Evolutionary conservation across 2,329 filamentous ascomycete species (phyloP), one percentile per base, ranked within the genome.

Genomic region (Arthrocladium fulminans): DNA sequence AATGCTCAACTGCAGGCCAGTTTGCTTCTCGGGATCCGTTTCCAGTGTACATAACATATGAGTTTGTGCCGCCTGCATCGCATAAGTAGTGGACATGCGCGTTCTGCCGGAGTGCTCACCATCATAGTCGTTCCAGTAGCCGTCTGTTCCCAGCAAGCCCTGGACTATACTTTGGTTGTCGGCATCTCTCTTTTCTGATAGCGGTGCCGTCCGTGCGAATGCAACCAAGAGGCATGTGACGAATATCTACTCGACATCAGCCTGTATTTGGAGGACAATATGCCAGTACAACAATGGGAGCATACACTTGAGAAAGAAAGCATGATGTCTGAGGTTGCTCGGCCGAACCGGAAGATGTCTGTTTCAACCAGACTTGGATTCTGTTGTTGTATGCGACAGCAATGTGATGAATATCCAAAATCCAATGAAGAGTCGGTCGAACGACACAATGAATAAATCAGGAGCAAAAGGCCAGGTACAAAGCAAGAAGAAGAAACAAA

Each of bases 41-140:
- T 3, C 61, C 63, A 12, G 48, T 56, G 50, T 64, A 63, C 52
- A 60, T 57, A 13, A 42, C 58, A 50, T 67, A 67, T 2, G 38
- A 29, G 51, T 66, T 64, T n/a, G 45, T 40, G 45, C 49, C 47
- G 49, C 35, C 59, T 63, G 35, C 47, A 48, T 24, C 29, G 13
- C 13, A 38, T 51, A 17, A 51, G 49, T 22, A 3, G 23, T n/a
- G 27, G 12, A 25, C 29, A 15, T 7, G 13, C 10, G 20, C 22
- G 32, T 19, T 22, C 19, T 17, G 15, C 2, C 10, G 7, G 4
- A 15, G 10, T 17, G 34, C 51, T 27, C 17, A 57, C 54, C 54
- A 32, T 57, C 54, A 46, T 48, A 55, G 39, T 57, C 54, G 39
- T 55, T 54, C 54, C 54, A 55, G 46, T 51, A 57, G 19, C 47